phyloP scores from a whole-genome alignment of 352 stramenopile species.

The Phytopythium mirpurense region DNA sequence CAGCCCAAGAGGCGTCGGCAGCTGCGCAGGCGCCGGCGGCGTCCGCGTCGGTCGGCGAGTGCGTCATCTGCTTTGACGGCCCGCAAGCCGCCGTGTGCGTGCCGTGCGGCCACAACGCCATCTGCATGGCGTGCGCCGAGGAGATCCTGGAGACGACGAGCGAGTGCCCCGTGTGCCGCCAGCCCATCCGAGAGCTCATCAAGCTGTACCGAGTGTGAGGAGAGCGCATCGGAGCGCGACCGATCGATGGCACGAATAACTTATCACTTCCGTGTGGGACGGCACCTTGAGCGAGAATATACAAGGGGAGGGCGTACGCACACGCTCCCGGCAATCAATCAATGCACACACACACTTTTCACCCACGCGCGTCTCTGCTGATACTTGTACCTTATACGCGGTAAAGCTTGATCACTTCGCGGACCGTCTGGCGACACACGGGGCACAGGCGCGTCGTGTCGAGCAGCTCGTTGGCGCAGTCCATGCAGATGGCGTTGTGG shows the following conservation, averaged over 20 bases:
- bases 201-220: slow-evolving; percentile 72
- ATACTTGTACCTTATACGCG: slow-evolving; percentile 38
- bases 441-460: slow-evolving; percentile 58
- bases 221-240: neutral
- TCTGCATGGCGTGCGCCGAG: slow-evolving; percentile 76
- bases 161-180: slow-evolving; percentile 69
- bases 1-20: too few relatives aligned
- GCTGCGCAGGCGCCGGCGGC: slow-evolving; percentile 22
- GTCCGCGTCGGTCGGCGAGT: slow-evolving; percentile 57
- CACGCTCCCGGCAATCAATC: slow-evolving; percentile 16
- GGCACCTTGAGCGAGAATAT: neutral
- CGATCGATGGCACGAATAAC: neutral
- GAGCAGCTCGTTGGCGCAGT: slow-evolving; percentile 65
- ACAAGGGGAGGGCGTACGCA: neutral
- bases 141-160: slow-evolving; percentile 51
- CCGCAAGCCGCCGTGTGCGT: slow-evolving; percentile 73
- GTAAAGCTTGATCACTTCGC: slow-evolving; percentile 75
- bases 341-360: too few relatives aligned
- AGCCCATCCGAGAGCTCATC: slow-evolving; percentile 67
- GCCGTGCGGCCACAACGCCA: slow-evolving; percentile 75
- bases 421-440: slow-evolving; percentile 68
- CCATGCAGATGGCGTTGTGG: slow-evolving; percentile 85
- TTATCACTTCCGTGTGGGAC: neutral
- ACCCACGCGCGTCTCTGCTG: too few relatives aligned
- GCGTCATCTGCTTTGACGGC: slow-evolving; percentile 74